Evolutionary conservation across 2,329 filamentous ascomycete species (phyloP).

Genomic region (Leptographium lundbergii): DNA sequence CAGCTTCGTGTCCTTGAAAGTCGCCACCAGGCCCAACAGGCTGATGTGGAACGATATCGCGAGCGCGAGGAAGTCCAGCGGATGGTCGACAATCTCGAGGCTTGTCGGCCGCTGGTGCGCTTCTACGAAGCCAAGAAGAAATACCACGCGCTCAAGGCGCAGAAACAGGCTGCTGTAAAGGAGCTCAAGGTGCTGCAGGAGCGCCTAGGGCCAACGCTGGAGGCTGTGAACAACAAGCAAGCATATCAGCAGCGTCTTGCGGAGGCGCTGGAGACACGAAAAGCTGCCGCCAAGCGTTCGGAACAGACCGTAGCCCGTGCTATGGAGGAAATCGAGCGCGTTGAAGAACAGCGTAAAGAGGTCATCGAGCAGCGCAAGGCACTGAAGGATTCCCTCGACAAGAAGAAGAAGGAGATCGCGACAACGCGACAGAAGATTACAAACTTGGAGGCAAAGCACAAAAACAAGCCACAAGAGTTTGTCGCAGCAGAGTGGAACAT

Average conservation of each 20-base stretch:
- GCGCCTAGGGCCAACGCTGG: slow-evolving; percentile 51
- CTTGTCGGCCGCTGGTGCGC: slow-evolving; percentile 50
- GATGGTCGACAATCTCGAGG: slow-evolving; percentile 51
- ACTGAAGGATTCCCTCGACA: slow-evolving; percentile 35
- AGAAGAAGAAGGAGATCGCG: slow-evolving; percentile 38
- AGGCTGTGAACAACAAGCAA: slow-evolving; percentile 57
- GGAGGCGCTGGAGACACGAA: slow-evolving; percentile 40
- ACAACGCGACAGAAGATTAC: slow-evolving; percentile 45
- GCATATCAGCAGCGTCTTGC: slow-evolving; percentile 49
- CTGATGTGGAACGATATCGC: slow-evolving; percentile 70
- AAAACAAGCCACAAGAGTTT: slow-evolving; percentile 52
- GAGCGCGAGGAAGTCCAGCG: slow-evolving; percentile 59
- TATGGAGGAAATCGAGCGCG: slow-evolving; percentile 25
- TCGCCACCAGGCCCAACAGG: slow-evolving; percentile 61
- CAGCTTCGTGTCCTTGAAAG: slow-evolving; percentile 54
- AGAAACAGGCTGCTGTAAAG: slow-evolving; percentile 38
- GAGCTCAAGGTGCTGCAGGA: slow-evolving; percentile 48
- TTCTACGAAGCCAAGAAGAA: slow-evolving; percentile 44
- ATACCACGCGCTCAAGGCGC: slow-evolving; percentile 38
- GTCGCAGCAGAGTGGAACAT: slow-evolving; percentile 59
- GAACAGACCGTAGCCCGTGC: slow-evolving; percentile 38
- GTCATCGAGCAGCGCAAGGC: slow-evolving; percentile 37
- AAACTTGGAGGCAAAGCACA: slow-evolving; percentile 47
- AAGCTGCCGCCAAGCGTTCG: slow-evolving; percentile 36
- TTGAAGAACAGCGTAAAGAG: slow-evolving; percentile 27